These are phyloP conservation scores for Pythium dissotocum DNA, from an alignment of 352 stramenopile species.

Conservation along the genomic window DNA sequence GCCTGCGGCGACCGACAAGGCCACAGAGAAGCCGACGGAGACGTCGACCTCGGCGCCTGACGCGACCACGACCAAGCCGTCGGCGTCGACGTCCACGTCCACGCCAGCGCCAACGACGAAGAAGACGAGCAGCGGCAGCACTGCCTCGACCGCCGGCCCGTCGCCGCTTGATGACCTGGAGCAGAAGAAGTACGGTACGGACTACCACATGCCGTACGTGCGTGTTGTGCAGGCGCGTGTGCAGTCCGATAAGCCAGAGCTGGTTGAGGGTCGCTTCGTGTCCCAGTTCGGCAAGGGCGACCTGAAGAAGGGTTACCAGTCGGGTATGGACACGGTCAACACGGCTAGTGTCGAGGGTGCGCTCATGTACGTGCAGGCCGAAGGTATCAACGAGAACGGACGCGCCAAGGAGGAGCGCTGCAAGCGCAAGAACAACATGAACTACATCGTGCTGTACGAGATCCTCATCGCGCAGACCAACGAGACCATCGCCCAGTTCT, in stretches of 20 bases:
- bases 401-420: constrained; percentile 24
- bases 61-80: background rate
- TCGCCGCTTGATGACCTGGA: constrained; percentile 2
- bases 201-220: constrained; percentile 63
- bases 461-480: constrained; percentile 35
- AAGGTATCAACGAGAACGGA: constrained; percentile 34
- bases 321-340: constrained; percentile 36
- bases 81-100: background rate
- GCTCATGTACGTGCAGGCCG: constrained; percentile 25
- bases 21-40: constrained; percentile 1
- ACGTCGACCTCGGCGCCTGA: background rate
- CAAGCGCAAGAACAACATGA: constrained; percentile 45
- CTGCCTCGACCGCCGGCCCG: background rate
- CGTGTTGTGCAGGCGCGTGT: constrained; percentile 63
- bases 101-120: constrained; percentile 5
- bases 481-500: constrained; percentile 32
- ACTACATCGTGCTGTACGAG: constrained; percentile 48
- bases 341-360: constrained; percentile 31
- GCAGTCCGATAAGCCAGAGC: constrained; percentile 60
- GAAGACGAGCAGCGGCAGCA: background rate
- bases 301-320: constrained; percentile 8
- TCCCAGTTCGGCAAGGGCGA: constrained; percentile 38
- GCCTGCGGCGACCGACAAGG: constrained; percentile 1
- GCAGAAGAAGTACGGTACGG: constrained; percentile 20
- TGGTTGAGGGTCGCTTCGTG: constrained; percentile 52